phyloP scores from a whole-genome alignment of 306 rosid species.

The Potentilla sterilis region DNA sequence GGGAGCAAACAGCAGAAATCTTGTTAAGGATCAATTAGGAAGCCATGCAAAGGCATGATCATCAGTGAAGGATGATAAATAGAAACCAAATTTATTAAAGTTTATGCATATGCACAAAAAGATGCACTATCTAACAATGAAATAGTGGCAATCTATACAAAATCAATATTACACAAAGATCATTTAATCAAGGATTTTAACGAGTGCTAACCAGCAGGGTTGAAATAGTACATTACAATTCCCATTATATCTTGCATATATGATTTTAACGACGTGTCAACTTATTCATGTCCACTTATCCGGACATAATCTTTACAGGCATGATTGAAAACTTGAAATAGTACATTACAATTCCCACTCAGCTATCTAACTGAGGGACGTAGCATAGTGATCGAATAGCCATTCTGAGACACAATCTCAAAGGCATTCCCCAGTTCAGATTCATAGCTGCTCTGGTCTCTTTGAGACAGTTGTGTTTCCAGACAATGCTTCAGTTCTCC shows the following conservation, averaged over 20 bases:
- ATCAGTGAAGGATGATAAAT: no score
- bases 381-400: neutral
- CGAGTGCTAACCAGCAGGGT: neutral
- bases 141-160: neutral
- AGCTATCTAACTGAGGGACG: constrained; percentile 11
- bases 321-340: no score
- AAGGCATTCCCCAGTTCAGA: neutral
- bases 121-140: neutral
- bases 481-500: constrained; percentile 21
- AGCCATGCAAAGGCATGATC: no score
- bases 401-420: neutral
- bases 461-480: constrained; percentile 8
- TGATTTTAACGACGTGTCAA: no score
- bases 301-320: no score
- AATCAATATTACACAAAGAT: neutral
- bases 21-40: no score
- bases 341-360: no score
- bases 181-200: neutral
- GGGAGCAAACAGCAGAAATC: no score
- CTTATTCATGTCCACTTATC: no score
- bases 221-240: neutral
- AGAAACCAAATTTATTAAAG: neutral
- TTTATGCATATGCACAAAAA: neutral
- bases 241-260: neutral
- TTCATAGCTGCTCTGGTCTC: neutral